These are phyloP conservation scores for Wickerhamiella hasegawae DNA, from an alignment of 805 yeast genomes.

Conservation along the genomic window DNA sequence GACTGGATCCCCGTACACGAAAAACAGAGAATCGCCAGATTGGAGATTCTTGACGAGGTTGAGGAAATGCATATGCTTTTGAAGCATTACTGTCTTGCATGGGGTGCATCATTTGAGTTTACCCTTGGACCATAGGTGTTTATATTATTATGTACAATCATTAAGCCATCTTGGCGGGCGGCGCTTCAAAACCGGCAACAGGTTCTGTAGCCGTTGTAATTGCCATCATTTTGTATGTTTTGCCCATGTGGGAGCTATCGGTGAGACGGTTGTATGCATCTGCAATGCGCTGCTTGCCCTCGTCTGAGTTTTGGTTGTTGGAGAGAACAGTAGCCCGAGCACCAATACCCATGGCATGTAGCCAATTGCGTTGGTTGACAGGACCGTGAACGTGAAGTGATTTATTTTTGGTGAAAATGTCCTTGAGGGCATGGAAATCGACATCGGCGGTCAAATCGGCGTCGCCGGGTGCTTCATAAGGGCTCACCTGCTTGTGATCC, in stretches of 20 bases:
- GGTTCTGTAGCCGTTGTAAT: conserved; percentile 14
- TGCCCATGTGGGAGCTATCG: conserved; percentile 59
- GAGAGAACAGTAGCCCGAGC: conserved; percentile 38
- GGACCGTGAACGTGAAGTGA: conserved; percentile 34
- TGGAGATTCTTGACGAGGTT: conserved; percentile 59
- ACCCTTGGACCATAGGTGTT: background rate
- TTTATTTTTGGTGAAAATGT: conserved; percentile 20
- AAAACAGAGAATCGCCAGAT: conserved; percentile 28
- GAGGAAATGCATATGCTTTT: conserved; percentile 53
- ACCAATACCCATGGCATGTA: conserved; percentile 60
- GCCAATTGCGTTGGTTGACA: conserved; percentile 63
- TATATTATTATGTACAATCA: too few species aligned
- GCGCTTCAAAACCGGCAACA: background rate
- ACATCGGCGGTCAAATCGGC: conserved; percentile 77
- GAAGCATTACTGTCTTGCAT: conserved; percentile 39
- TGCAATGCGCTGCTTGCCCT: conserved; percentile 36
- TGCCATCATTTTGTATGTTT: conserved; percentile 55
- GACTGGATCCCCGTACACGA: conserved; percentile 32
- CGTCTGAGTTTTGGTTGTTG: conserved; percentile 26
- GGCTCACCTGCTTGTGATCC: conserved; percentile 57
- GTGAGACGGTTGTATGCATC: conserved; percentile 47
- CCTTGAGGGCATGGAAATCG: conserved; percentile 47
- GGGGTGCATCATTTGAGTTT: conserved; percentile 15
- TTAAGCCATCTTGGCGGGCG: background rate
- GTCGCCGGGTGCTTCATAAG: conserved; percentile 59